A percentile compares a stretch with the other conserved stretches of the same genome.
These are phyloP conservation scores for Toxoplasma gondii DNA, from an alignment of 169 alveolate species.

Conservation along the genomic window DNA sequence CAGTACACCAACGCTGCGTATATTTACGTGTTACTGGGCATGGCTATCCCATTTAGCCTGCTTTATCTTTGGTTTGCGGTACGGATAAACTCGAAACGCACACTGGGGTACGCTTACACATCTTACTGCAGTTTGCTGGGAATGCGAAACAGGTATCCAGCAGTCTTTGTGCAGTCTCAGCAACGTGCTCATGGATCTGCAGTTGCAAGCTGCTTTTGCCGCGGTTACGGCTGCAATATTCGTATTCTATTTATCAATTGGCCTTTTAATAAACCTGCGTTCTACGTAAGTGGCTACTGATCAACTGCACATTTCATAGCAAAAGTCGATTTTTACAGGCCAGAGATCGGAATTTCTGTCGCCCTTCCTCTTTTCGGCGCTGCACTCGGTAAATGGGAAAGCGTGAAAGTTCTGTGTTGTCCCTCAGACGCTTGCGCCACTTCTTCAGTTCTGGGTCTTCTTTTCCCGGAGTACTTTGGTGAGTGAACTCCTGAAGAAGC, in stretches of 20 bases:
- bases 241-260: background rate
- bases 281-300: background rate
- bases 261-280: constrained; percentile 17
- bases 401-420: background rate
- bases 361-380: background rate
- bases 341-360: background rate
- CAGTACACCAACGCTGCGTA: background rate
- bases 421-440: background rate
- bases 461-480: constrained; percentile 19
- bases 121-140: background rate
- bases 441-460: background rate
- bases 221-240: constrained; percentile 1
- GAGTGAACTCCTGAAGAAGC: background rate
- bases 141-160: constrained; percentile 2
- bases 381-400: background rate
- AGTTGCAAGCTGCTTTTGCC: background rate
- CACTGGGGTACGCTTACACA: background rate
- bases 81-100: background rate
- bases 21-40: background rate
- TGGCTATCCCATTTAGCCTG: background rate
- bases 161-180: background rate
- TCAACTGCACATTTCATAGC: background rate
- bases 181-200: background rate
- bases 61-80: background rate
- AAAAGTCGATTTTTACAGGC: background rate